These are phyloP conservation scores for Linanthus parryae DNA, from an alignment of 148 eudicot species.

Conservation along the genomic window DNA sequence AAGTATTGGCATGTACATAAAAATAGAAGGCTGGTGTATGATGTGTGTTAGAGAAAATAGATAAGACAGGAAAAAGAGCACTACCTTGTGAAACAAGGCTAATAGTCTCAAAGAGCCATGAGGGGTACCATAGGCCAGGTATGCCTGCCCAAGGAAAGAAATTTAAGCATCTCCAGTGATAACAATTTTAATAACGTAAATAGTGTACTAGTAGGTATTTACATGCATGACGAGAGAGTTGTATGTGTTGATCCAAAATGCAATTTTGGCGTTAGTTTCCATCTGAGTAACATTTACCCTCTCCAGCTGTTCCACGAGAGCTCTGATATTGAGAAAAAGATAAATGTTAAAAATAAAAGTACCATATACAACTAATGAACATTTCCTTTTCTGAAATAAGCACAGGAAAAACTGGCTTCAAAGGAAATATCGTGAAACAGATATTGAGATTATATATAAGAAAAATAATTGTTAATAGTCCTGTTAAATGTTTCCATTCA, in stretches of 20 bases:
- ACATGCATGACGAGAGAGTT: slow-evolving; percentile 95
- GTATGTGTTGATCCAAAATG: slow-evolving; percentile 90
- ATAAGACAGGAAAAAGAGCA: slow-evolving; percentile 26
- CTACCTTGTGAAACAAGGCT: slow-evolving; percentile 88
- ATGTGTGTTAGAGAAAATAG: too few relatives aligned
- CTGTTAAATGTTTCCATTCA: too few relatives aligned
- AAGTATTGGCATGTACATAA: too few relatives aligned
- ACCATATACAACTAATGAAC: too few relatives aligned
- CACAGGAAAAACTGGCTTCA: too few relatives aligned
- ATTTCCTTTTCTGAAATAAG: too few relatives aligned
- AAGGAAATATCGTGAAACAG: too few relatives aligned
- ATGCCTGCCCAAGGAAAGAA: slow-evolving; percentile 58
- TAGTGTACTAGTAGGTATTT: slow-evolving; percentile 15
- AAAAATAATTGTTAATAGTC: too few relatives aligned
- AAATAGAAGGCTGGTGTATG: too few relatives aligned
- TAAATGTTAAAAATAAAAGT: slow-evolving; percentile 3
- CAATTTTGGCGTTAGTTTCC: slow-evolving; percentile 66
- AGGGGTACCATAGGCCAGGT: slow-evolving; percentile 82
- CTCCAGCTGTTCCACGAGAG: slow-evolving; percentile 85
- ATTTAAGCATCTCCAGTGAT: too few relatives aligned
- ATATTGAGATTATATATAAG: too few relatives aligned
- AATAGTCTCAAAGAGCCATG: slow-evolving; percentile 69
- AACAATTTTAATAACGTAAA: slow-evolving; percentile 7
- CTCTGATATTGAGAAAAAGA: slow-evolving; percentile 31
- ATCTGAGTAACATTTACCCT: slow-evolving; percentile 61